Conservation (phyloP, 805 yeast genomes). For the Starmerella riodocensis region DNA sequence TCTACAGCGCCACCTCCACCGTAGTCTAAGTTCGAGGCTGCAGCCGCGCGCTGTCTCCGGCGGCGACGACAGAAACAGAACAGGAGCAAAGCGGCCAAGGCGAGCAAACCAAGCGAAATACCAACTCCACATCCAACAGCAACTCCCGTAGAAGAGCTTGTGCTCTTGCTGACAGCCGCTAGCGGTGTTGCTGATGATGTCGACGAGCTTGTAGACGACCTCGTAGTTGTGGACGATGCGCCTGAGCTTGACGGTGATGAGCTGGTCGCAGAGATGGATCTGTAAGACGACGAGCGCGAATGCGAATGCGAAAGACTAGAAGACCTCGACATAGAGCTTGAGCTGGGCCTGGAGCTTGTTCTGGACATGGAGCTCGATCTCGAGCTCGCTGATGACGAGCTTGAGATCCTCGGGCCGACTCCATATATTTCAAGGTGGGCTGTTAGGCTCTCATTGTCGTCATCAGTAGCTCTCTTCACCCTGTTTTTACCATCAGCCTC, state of each 20-base stretch:
- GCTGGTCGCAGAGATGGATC: slow-evolving; percentile 20
- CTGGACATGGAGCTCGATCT: slow-evolving; percentile 23
- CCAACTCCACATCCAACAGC: slow-evolving; percentile 89
- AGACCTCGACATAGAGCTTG: slow-evolving; percentile 21
- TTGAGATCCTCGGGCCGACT: slow-evolving; percentile 9
- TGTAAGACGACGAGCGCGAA: background rate
- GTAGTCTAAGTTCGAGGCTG: too few relatives aligned
- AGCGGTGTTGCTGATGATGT: slow-evolving; percentile 19
- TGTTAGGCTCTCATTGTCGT: slow-evolving; percentile 11
- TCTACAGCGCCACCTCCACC: too few relatives aligned
- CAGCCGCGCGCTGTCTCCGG: slow-evolving; percentile 27
- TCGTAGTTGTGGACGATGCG: slow-evolving; percentile 24
- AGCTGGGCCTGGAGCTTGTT: slow-evolving; percentile 14
- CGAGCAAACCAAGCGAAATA: slow-evolving; percentile 46
- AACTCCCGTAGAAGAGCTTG: slow-evolving; percentile 36
- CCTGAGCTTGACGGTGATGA: slow-evolving; percentile 31
- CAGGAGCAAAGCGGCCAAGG: slow-evolving; percentile 35
- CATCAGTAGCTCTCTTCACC: slow-evolving; percentile 16
- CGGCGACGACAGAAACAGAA: slow-evolving; percentile 45
- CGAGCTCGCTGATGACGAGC: background rate
- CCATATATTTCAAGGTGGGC: slow-evolving; percentile 18
- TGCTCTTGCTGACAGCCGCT: slow-evolving; percentile 3
- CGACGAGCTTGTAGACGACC: slow-evolving; percentile 26
- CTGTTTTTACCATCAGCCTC: slow-evolving; percentile 19
- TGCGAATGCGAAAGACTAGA: background rate